phyloP scores from a whole-genome alignment of 768 basidiomycete species.

The Amanita inopinata region DNA sequence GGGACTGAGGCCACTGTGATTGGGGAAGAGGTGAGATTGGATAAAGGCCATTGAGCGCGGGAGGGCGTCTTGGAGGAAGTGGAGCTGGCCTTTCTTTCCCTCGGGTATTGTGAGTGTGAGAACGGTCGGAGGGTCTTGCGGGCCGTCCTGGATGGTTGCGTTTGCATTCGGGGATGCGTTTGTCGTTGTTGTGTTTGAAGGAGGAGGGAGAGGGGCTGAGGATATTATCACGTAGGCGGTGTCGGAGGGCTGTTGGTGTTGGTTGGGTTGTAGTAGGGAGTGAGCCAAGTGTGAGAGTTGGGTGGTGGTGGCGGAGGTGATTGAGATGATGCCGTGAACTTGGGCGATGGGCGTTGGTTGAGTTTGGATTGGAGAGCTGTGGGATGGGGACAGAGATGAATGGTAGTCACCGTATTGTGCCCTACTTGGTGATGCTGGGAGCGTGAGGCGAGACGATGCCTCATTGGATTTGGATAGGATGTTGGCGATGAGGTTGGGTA shows the following conservation, averaged over 20 bases:
- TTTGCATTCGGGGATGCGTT: no score
- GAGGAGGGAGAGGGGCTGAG: no score
- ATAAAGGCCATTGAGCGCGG: slow-evolving; percentile 42
- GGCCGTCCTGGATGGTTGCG: no score
- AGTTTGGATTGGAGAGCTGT: background rate
- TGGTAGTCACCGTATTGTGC: no score
- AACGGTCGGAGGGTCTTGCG: no score
- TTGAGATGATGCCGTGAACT: background rate
- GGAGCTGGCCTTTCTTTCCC: slow-evolving; percentile 3
- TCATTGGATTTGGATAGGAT: no score
- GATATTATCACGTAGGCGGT: background rate
- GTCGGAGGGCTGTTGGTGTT: background rate
- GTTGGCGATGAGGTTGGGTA: slow-evolving; percentile 28
- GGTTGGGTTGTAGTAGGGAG: background rate
- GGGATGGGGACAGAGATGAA: background rate
- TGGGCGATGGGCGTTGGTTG: background rate
- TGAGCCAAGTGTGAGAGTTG: background rate
- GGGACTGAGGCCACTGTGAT: no score
- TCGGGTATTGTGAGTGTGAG: slow-evolving; percentile 1
- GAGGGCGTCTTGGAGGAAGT: slow-evolving; percentile 18
- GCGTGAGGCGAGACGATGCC: no score
- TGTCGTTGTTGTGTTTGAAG: no score
- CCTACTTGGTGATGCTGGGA: no score
- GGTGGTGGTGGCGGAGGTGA: background rate
- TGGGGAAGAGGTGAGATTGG: slow-evolving; percentile 22